These are phyloP conservation scores for Termitomyces sp. DNA, from an alignment of 768 basidiomycete species.

Conservation along the genomic window DNA sequence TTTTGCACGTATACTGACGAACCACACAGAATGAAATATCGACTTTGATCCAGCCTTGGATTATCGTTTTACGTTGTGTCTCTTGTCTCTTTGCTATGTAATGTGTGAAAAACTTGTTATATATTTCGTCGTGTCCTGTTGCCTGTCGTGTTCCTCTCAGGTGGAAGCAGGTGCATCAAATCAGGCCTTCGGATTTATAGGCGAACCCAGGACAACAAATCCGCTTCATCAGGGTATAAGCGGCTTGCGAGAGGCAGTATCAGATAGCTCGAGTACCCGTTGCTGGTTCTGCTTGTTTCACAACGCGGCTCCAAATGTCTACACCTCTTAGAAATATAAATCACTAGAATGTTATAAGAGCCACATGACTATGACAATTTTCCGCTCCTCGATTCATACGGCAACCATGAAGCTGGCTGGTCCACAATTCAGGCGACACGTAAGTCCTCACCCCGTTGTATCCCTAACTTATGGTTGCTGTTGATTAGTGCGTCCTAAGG, in stretches of 20 bases:
- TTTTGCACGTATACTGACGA: neutral
- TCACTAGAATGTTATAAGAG: neutral
- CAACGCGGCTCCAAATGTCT: neutral
- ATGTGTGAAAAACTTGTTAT: neutral
- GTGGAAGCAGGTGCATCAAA: neutral
- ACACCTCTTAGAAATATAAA: neutral
- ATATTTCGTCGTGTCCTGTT: neutral
- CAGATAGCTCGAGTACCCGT: neutral
- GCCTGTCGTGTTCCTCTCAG: neutral
- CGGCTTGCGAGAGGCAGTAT: neutral
- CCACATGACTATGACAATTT: slow-evolving; percentile 14
- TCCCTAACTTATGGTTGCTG: neutral
- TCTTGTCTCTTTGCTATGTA: slow-evolving; percentile 8
- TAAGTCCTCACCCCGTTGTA: slow-evolving; percentile 12
- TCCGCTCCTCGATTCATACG: slow-evolving; percentile 16
- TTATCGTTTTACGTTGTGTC: neutral
- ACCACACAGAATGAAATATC: neutral
- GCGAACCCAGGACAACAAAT: neutral
- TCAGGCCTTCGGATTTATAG: neutral
- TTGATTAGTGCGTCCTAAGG: slow-evolving; percentile 13
- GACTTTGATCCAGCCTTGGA: neutral
- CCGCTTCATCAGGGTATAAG: neutral
- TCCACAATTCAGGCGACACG: slow-evolving; percentile 20
- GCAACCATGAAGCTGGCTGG: slow-evolving; percentile 19
- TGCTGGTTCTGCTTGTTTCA: neutral